These are phyloP conservation scores for Citrullus mucosospermus DNA, from an alignment of 306 rosid species.

Conservation along the genomic window DNA sequence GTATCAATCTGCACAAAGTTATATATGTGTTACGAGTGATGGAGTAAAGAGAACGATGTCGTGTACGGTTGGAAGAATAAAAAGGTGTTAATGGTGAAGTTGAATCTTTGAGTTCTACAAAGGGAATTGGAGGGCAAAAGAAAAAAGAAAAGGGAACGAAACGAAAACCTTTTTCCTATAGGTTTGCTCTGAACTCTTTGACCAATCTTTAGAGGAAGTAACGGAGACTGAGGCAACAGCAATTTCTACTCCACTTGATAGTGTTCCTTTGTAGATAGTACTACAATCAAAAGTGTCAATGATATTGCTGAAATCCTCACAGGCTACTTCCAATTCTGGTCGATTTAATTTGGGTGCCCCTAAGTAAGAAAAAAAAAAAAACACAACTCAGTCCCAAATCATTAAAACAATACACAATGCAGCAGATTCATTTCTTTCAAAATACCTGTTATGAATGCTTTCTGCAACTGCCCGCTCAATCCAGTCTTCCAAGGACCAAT, in stretches of 20 bases:
- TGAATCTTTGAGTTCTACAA: neutral
- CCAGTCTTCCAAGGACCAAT: constrained; percentile 92
- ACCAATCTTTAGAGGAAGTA: constrained; percentile 54
- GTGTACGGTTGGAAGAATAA: too few relatives aligned
- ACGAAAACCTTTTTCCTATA: constrained; percentile 62
- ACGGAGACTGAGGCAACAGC: constrained; percentile 60
- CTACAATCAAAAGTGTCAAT: constrained; percentile 26
- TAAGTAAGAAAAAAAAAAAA: constrained; percentile 18
- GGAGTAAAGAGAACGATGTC: neutral
- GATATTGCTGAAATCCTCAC: constrained; percentile 95
- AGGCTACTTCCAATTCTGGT: constrained; percentile 67
- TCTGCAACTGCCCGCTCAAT: constrained; percentile 87
- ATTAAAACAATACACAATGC: neutral
- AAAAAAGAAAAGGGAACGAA: neutral
- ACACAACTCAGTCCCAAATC: neutral
- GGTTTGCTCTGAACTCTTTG: constrained; percentile 42
- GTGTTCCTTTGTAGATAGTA: constrained; percentile 73
- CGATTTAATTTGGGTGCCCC: constrained; percentile 90
- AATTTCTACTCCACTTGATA: constrained; percentile 89
- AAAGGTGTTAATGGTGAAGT: neutral
- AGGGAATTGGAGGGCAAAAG: neutral
- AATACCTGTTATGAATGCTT: constrained; percentile 84
- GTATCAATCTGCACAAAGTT: constrained; percentile 49
- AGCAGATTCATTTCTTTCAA: neutral
- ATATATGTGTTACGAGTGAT: neutral